Evolutionary conservation across 768 basidiomycete species (phyloP), one percentile per base, ranked within the genome.

Genomic region (Tulasnella sp.): DNA sequence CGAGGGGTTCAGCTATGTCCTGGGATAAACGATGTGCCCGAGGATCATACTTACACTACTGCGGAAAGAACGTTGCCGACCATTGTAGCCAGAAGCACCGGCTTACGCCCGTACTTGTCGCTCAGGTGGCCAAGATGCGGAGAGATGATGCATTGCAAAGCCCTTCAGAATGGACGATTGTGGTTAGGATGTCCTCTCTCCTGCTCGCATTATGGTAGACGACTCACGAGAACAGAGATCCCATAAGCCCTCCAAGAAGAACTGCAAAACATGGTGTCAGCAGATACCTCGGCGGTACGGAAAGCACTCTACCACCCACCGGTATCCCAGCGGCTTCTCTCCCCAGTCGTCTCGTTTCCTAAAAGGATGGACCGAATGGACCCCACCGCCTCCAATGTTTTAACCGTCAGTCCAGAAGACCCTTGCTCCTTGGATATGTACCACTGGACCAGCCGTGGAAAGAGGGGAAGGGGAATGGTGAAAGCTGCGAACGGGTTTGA

Each of bases 361-460:
- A 59, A 14, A 59, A 59, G 52, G 32, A 74, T 94, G 86, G 47
- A 92, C 79, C 39, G 82, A 80, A 2, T 59, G 29, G 52, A 59
- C 52, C 91, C 89, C 11, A 93, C 90, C 65, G 85, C 82, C 67
- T 81, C 77, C 39, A 98, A 82, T 1, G 91, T 94, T 39, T 82
- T 84, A 16, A 89, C 86, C 75, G 97, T 81, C 78, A 96, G 87
- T 22, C 91, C 89, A 67, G 82, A 81, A 6, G 90, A 84, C 75
- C 90, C 83, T 34, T 89, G 85, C 36, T 97, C 94, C 75, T 89
- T 85, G 86, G 94, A 80, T 0, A 88, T 89, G 78, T 94, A 95
- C 91, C 91, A 94, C 81, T 95, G 90, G 52, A 97, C 95, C 66
- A 98, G 83, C n/a, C 95, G 88, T n/a, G 96, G 96, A 80, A 98